Evolutionary conservation across 345 rosid species (phyloP).

Genomic region (Acer yangbiense): DNA sequence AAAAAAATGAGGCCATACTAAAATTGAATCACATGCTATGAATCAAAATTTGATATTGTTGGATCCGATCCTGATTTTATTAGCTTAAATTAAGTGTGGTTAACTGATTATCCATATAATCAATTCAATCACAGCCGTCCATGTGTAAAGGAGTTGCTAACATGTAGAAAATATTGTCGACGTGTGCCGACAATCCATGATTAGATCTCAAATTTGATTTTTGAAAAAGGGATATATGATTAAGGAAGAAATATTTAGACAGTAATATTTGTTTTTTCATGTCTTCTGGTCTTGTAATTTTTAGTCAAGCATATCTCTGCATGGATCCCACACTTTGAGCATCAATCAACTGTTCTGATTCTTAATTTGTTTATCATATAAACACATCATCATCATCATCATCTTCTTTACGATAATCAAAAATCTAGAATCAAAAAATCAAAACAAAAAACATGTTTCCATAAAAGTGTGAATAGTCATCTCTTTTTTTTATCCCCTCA

Average conservation of each 20-base stretch:
- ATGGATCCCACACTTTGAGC: conserved; percentile 23
- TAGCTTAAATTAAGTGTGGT: not conserved
- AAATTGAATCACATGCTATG: no score
- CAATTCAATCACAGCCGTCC: not conserved
- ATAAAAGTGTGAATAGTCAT: not conserved
- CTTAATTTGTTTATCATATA: not conserved
- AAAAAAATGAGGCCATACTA: no score
- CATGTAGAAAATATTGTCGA: not conserved
- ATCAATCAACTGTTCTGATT: not conserved
- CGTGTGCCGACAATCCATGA: conserved; percentile 1
- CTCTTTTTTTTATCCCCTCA: no score
- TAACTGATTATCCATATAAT: not conserved
- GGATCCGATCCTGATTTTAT: no score
- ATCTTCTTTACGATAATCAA: no score
- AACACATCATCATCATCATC: no score
- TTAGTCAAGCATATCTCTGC: conserved; percentile 20
- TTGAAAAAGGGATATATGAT: not conserved
- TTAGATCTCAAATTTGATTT: not conserved
- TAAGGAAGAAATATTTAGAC: not conserved
- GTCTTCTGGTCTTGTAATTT: conserved; percentile 7
- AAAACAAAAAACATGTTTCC: not conserved
- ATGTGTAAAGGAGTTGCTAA: not conserved
- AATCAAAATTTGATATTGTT: no score
- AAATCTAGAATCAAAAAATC: no score
- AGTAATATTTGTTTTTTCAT: not conserved